A percentile compares a stretch with the other conserved stretches of the same genome.
Evolutionary conservation across 768 basidiomycete genomes (phyloP).

Genomic region (Sistotremastrum suecicum): DNA sequence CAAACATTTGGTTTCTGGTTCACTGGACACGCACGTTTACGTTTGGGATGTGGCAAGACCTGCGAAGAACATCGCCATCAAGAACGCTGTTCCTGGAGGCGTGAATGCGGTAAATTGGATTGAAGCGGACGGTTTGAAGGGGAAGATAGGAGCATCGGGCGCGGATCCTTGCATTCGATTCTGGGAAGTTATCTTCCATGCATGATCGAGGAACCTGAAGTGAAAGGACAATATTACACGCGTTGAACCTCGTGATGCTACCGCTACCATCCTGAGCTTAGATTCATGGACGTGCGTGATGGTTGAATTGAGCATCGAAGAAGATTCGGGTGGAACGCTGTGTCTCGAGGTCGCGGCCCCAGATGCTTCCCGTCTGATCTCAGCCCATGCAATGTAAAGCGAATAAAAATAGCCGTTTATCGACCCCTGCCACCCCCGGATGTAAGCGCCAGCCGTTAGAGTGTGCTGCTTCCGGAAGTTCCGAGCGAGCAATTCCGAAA

Average conservation of each 20-base stretch:
- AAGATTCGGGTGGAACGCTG: too few species aligned
- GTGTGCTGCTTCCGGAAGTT: too few species aligned
- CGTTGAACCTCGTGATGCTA: neutral
- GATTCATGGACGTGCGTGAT: too few species aligned
- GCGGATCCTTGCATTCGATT: conserved; percentile 69
- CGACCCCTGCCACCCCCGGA: too few species aligned
- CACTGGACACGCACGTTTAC: conserved; percentile 88
- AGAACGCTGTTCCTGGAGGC: conserved; percentile 78
- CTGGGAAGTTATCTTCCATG: conserved; percentile 45
- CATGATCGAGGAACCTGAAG: conserved; percentile 3
- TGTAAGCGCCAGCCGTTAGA: too few species aligned
- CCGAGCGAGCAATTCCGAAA: too few species aligned
- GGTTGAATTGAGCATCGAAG: too few species aligned
- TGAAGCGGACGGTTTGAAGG: conserved; percentile 26
- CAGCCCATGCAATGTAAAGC: too few species aligned
- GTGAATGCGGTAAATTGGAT: conserved; percentile 75
- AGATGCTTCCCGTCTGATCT: too few species aligned
- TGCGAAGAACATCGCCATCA: conserved; percentile 63
- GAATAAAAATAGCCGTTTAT: too few species aligned
- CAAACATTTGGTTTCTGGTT: conserved; percentile 70
- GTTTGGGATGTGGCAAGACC: conserved; percentile 68
- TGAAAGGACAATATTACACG: neutral
- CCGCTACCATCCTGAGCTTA: too few species aligned
- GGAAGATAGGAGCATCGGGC: conserved; percentile 54
- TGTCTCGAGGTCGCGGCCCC: too few species aligned